Percentiles rank a stretch among this genome's conserved stretches.
These are phyloP conservation scores for Silene conica DNA, from an alignment of 148 eudicot species.

Conservation along the genomic window DNA sequence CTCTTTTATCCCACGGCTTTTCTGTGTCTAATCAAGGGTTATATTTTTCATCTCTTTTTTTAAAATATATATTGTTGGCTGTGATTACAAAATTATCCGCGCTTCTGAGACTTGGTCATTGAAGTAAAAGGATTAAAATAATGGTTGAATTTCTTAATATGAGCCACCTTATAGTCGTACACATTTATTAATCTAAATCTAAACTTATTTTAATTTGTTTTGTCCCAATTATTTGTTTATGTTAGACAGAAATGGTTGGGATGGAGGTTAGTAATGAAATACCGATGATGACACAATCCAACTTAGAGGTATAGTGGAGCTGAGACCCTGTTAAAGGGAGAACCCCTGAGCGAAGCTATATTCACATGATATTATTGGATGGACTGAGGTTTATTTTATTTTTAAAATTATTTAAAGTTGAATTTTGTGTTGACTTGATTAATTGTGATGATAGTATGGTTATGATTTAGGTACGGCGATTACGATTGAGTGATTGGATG, in stretches of 20 bases:
- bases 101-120: slow-evolving; percentile 65
- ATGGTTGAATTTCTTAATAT: slow-evolving; percentile 88
- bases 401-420: no score
- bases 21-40: slow-evolving; percentile 67
- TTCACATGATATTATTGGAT: slow-evolving; percentile 45
- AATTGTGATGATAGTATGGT: no score
- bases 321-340: slow-evolving; percentile 61
- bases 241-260: no score
- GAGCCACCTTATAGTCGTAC: slow-evolving; percentile 40
- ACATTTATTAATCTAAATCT: no score
- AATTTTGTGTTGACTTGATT: no score
- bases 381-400: slow-evolving; percentile 31
- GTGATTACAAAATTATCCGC: slow-evolving; percentile 79
- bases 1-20: slow-evolving; percentile 31
- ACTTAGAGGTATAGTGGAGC: slow-evolving; percentile 47
- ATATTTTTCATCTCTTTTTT: slow-evolving; percentile 16
- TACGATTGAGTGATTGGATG: no score
- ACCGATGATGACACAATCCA: slow-evolving; percentile 52
- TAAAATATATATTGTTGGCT: slow-evolving; percentile 28
- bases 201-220: no score
- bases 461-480: no score
- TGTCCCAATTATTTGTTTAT: no score
- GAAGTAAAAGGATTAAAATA: slow-evolving; percentile 43
- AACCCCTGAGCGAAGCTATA: slow-evolving; percentile 58
- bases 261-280: no score